phyloP scores from a whole-genome alignment of 495 filamentous ascomycete species.

The Tuber calosporum region DNA sequence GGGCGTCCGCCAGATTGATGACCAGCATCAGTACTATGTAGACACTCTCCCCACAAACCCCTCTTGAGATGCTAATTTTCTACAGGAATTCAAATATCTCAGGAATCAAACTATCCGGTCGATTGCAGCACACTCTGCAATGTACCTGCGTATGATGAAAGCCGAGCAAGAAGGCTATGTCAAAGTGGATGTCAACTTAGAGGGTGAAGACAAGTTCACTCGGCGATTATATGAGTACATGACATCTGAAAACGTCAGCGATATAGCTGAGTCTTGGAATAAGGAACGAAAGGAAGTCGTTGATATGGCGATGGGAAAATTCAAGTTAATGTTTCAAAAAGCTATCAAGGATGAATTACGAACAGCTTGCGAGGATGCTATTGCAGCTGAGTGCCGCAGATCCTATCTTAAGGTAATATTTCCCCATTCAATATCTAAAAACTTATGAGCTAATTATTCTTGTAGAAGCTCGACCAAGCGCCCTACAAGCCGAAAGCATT shows the following conservation, averaged over 20 bases:
- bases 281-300: conserved; percentile 72
- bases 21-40: conserved; percentile 82
- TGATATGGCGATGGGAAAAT: conserved; percentile 68
- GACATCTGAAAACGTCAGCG: conserved; percentile 86
- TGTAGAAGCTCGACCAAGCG: conserved; percentile 74
- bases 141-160: conserved; percentile 91
- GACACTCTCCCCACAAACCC: not conserved
- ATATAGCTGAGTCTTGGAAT: conserved; percentile 94
- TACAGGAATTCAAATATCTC: conserved; percentile 89
- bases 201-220: conserved; percentile 65
- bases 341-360: conserved; percentile 88
- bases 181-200: conserved; percentile 69
- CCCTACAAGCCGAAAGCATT: conserved; percentile 94
- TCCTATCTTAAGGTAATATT: conserved; percentile 58
- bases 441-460: conserved; percentile 8
- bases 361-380: conserved; percentile 81
- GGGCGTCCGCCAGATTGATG: conserved; percentile 86
- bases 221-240: conserved; percentile 71
- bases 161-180: conserved; percentile 88
- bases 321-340: conserved; percentile 77
- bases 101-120: conserved; percentile 74
- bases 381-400: conserved; percentile 73
- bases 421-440: not conserved
- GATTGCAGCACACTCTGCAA: conserved; percentile 72
- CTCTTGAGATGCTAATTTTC: conserved; percentile 14